Evolutionary conservation across 345 rosid species (phyloP).

Genomic region (Pelargonium nanum): DNA sequence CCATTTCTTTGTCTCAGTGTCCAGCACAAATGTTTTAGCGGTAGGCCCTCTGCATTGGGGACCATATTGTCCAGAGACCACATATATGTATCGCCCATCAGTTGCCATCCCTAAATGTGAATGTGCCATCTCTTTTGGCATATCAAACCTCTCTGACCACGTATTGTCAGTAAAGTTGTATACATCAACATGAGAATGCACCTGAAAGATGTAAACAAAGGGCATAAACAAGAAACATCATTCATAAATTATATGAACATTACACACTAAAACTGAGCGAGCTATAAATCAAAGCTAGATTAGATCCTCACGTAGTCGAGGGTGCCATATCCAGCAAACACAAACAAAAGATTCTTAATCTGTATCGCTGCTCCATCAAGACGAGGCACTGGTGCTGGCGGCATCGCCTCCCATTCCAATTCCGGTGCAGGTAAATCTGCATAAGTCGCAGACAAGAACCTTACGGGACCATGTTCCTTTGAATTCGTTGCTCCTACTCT

Average conservation of each 20-base stretch:
- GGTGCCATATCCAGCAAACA: slow-evolving; percentile 56
- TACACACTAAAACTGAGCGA: background rate
- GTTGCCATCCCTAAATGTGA: slow-evolving; percentile 71
- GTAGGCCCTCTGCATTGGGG: slow-evolving; percentile 72
- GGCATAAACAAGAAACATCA: background rate
- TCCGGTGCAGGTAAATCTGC: slow-evolving; percentile 74
- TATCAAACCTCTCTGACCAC: slow-evolving; percentile 52
- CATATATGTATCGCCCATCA: slow-evolving; percentile 60
- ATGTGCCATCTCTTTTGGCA: slow-evolving; percentile 70
- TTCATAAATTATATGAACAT: background rate
- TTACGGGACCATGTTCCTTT: slow-evolving; percentile 10
- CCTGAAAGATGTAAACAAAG: slow-evolving; percentile 24
- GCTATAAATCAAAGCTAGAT: background rate
- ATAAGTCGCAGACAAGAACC: slow-evolving; percentile 46
- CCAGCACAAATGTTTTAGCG: slow-evolving; percentile 44
- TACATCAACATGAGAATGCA: slow-evolving; percentile 80
- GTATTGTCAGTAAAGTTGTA: slow-evolving; percentile 50
- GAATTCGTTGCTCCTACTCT: slow-evolving; percentile 14
- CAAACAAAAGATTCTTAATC: slow-evolving; percentile 57
- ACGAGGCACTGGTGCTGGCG: slow-evolving; percentile 78
- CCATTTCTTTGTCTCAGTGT: slow-evolving; percentile 56
- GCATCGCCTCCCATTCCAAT: slow-evolving; percentile 65
- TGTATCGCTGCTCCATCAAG: slow-evolving; percentile 73
- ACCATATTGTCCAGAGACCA: slow-evolving; percentile 67
- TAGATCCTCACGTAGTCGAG: slow-evolving; percentile 44